Conservation (phyloP, 1,139 yeast genomes). For the Protomyces arabidopsidicola region DNA sequence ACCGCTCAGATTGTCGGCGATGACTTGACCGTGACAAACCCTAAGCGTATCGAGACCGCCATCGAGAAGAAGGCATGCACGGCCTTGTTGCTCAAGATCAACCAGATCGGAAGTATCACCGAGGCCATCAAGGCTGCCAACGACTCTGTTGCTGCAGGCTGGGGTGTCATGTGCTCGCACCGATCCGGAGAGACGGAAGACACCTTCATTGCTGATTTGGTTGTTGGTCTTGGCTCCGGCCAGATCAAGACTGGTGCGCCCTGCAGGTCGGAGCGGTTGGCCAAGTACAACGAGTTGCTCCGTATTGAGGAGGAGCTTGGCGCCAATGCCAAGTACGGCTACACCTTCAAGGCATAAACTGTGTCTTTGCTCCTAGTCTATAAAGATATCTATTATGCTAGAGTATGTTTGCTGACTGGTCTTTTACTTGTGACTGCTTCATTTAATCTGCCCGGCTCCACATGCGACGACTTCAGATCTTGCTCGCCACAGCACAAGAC, state of each 20-base stretch:
- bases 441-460: too few species aligned
- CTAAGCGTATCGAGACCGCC: constrained; percentile 85
- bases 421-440: too few species aligned
- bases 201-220: constrained; percentile 91
- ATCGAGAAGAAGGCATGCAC: constrained; percentile 91
- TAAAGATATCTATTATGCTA: too few species aligned
- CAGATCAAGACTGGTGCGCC: constrained; percentile 99
- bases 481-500: too few species aligned
- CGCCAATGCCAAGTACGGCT: constrained; percentile 89
- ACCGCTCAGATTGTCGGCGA: constrained; percentile 89
- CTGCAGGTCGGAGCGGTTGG: constrained; percentile 98
- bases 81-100: constrained; percentile 89
- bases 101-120: constrained; percentile 79
- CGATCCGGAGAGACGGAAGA: constrained; percentile 99
- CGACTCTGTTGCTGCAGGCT: constrained; percentile 82
- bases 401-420: too few species aligned
- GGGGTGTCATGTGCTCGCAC: constrained; percentile 99
- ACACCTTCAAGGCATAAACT: constrained; percentile 50
- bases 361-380: too few species aligned
- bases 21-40: constrained; percentile 97
- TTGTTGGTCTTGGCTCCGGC: constrained; percentile 95
- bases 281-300: constrained; percentile 88
- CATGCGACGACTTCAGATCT: too few species aligned
- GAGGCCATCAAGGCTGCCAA: constrained; percentile 92
- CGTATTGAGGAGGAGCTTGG: constrained; percentile 98